phyloP scores from a whole-genome alignment of 345 rosid species.

The Arabis alpina region DNA sequence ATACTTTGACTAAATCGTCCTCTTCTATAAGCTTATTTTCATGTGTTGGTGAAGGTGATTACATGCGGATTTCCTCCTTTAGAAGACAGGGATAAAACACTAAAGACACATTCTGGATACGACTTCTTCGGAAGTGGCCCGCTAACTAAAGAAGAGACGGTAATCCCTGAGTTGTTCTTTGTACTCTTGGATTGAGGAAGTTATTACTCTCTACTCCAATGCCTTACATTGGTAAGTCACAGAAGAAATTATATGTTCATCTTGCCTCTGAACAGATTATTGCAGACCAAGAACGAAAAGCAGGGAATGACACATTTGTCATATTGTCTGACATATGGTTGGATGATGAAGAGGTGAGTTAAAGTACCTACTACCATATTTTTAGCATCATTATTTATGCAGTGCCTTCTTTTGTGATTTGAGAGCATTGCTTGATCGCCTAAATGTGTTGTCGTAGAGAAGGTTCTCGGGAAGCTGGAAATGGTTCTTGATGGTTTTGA shows the following conservation, averaged over 20 bases:
- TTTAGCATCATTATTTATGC: constrained; percentile 10
- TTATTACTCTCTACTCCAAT: constrained; percentile 1
- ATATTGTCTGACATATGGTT: constrained; percentile 90
- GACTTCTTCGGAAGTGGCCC: constrained; percentile 89
- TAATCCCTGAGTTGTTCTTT: constrained; percentile 50
- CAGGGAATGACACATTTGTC: constrained; percentile 85
- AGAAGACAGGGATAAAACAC: constrained; percentile 82
- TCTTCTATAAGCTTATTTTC: neutral
- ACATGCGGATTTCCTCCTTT: constrained; percentile 96
- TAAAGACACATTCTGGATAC: constrained; percentile 62
- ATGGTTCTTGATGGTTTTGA: constrained; percentile 80
- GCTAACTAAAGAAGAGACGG: constrained; percentile 78
- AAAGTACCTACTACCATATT: constrained; percentile 15
- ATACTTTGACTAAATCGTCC: neutral
- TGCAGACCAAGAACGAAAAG: constrained; percentile 65
- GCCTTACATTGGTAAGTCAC: neutral
- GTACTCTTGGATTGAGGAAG: constrained; percentile 14
- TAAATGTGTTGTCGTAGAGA: constrained; percentile 56
- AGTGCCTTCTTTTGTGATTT: constrained; percentile 16
- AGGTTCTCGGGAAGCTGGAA: constrained; percentile 80
- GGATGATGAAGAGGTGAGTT: constrained; percentile 81
- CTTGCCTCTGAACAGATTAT: constrained; percentile 59
- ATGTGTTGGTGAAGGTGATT: constrained; percentile 55
- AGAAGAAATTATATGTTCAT: constrained; percentile 32
- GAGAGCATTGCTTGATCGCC: constrained; percentile 43